Base-by-base conservation (phyloP, 768 basidiomycete genomes). In the Multifurca ochricompacta region DNA sequence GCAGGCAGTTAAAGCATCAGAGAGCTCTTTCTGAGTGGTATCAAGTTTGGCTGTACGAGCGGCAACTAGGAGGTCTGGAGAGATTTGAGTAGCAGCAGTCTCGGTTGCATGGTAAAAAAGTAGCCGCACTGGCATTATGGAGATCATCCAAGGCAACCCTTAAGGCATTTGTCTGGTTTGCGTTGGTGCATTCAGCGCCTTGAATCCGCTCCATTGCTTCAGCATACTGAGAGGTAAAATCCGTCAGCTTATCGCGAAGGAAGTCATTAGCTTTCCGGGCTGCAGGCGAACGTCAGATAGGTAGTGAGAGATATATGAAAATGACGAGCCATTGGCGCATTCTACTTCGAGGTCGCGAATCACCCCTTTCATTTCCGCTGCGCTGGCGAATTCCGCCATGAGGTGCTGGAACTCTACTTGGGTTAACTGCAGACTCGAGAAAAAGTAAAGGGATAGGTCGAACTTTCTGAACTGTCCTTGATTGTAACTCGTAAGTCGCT, bases 181-280 rank as follows among this genome's bases (percentile, higher is more conserved):
- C 23, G 23, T 59, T 41, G n/a, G 34, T 36, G 34, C 19, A 23
- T 39, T 61, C 58, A 4, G 18, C 37, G 11, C 23, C 35, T n/a
- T 48, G 54, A 16, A 59, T 31, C 14, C 60, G 60, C 18, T 53
- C 54, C 35, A 46, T 47, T 23, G 48, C 60, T 36, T 61, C 59
- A 4, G 41, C 42, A 32, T 56, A 51, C 44, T 61, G 60, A 43
- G 60, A 61, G 10, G 50, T 46, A 11, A 61, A 23, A 40, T 60
- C 59, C 10, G 60, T 61, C 48, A 61, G 39, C 40, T 61, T 61
- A 21, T 61, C 60, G 19, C 54, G 60, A 14, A 61, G 54, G 1
- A 61, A 48, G 34, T 61, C 60, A 21, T 61, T 61, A 13, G 60
- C 58, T 21, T 61, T 60, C 19, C 60, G 60, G 16, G 51, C 60